Base-by-base conservation (phyloP, 768 basidiomycete genomes). In the Antrodiella citrinella region DNA sequence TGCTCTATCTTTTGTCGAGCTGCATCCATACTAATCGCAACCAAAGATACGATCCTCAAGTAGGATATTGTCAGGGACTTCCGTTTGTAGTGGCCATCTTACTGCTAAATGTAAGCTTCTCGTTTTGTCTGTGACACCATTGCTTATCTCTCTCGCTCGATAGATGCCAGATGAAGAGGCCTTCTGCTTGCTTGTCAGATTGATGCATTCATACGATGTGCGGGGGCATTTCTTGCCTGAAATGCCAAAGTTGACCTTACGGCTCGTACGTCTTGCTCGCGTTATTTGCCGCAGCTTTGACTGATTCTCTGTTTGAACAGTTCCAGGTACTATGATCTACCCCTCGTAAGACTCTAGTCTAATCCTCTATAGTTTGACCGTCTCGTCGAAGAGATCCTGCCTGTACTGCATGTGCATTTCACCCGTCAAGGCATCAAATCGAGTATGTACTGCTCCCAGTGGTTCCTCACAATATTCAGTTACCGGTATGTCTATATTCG, bases 91-190 rank as follows among this genome's bases (percentile, higher is more conserved):
- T 92, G 3, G 96, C 96, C 0, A 87, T 95, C 39, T 69, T 99
- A 20, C 69, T 99, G 21, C 72, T 99, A 43, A 95, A 97, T 62
- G 95, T 94, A 45, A 35, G 69, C 10, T 12, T 38, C 39, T 22
- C 39, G 40, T 38, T 41, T 15, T 22, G n/a, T 49, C 40, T 30
- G n/a, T 42, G 24, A 41, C 7, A 22, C 41, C 15, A 19, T 25
- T 45, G 2, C 4, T 4, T 11, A 47, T 44, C 13, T 15, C 7
- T 38, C n/a, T n/a, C n/a, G n/a, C n/a, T n/a, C n/a, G n/a, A 3
- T 53, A 98, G 95, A 99, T 99, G 96, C 96, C 96, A 20, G 96
- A 98, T 54, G 96, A 99, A 70, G 95, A 98, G 68, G 95, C 95
- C 0, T 99, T 99, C 66, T 95, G 88, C 55, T 79, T 98, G 10